Conservation (phyloP, 2,329 filamentous ascomycete species). For the Thyridium curvatum region DNA sequence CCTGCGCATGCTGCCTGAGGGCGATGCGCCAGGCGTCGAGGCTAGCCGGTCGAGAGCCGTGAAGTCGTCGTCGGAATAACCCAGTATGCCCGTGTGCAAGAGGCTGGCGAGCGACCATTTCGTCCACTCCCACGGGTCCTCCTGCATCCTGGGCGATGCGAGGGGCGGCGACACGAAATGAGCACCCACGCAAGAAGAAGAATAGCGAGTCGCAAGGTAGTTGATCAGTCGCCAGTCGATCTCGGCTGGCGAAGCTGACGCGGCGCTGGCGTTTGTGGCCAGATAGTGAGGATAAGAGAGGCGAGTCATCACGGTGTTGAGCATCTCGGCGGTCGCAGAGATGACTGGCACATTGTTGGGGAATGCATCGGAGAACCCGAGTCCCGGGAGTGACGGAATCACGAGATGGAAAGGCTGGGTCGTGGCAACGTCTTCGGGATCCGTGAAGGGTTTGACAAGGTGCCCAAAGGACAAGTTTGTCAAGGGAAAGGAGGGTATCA, state of each 20-base stretch:
- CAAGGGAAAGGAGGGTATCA: slow-evolving; percentile 61
- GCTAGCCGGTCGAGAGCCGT: slow-evolving; percentile 25
- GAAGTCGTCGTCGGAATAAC: slow-evolving; percentile 49
- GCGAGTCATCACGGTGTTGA: slow-evolving; percentile 53
- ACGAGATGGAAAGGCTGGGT: slow-evolving; percentile 59
- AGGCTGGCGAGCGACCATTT: slow-evolving; percentile 50
- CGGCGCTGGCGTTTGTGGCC: slow-evolving; percentile 45
- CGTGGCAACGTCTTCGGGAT: slow-evolving; percentile 38
- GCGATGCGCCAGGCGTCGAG: slow-evolving; percentile 6
- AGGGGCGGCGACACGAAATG: slow-evolving; percentile 56
- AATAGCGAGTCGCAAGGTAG: slow-evolving; percentile 39
- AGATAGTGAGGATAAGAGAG: slow-evolving; percentile 55
- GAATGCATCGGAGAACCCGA: slow-evolving; percentile 62
- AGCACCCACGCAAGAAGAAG: slow-evolving; percentile 47
- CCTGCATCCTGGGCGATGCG: slow-evolving; percentile 35
- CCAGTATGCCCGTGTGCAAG: slow-evolving; percentile 43
- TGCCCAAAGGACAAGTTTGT: slow-evolving; percentile 55
- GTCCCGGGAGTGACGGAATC: slow-evolving; percentile 57
- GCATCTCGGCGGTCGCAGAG: slow-evolving; percentile 44
- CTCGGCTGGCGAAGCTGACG: slow-evolving; percentile 34
- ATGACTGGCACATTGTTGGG: slow-evolving; percentile 42
- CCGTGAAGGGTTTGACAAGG: slow-evolving; percentile 46
- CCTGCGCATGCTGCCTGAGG: neutral
- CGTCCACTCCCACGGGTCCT: slow-evolving; percentile 40
- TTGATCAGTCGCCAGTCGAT: slow-evolving; percentile 46